Conservation (phyloP, 495 filamentous ascomycete species). For the Annulohypoxylon moriforme region DNA sequence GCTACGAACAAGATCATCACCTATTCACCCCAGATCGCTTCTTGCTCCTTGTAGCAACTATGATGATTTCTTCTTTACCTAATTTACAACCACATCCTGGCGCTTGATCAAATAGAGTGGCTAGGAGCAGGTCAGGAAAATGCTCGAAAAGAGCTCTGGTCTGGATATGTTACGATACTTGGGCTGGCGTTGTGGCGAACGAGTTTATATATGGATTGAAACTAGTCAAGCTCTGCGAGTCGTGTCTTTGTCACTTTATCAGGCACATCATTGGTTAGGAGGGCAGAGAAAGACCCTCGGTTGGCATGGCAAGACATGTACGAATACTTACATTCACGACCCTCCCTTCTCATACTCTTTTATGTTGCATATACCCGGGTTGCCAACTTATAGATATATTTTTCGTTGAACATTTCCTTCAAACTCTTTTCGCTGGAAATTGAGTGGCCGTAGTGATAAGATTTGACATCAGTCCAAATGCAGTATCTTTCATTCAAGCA, state of each 20-base stretch:
- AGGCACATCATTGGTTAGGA: constrained; percentile 12
- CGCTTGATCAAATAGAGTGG: constrained; percentile 25
- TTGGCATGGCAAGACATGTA: constrained; percentile 30
- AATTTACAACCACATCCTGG: constrained; percentile 17
- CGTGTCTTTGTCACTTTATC: constrained; percentile 24
- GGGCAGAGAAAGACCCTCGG: constrained; percentile 16
- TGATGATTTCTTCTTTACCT: constrained; percentile 12
- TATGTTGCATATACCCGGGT: constrained; percentile 43
- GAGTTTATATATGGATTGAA: constrained; percentile 19
- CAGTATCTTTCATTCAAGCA: too few species aligned
- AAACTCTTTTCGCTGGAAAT: constrained; percentile 3
- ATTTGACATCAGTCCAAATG: neutral
- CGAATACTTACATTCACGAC: constrained; percentile 39
- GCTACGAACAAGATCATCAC: neutral
- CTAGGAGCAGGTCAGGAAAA: constrained; percentile 29
- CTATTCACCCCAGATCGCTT: neutral
- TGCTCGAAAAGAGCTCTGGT: constrained; percentile 18
- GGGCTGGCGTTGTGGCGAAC: constrained; percentile 33
- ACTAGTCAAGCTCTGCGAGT: neutral
- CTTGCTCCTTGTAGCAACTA: neutral
- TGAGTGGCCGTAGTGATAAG: neutral
- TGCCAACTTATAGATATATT: constrained; percentile 33
- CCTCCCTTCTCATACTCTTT: constrained; percentile 25
- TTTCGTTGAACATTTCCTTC: constrained; percentile 1
- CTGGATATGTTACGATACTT: constrained; percentile 41